Evolutionary conservation across 306 rosid genomes (phyloP).

Genomic region (Quercus bicolor): DNA sequence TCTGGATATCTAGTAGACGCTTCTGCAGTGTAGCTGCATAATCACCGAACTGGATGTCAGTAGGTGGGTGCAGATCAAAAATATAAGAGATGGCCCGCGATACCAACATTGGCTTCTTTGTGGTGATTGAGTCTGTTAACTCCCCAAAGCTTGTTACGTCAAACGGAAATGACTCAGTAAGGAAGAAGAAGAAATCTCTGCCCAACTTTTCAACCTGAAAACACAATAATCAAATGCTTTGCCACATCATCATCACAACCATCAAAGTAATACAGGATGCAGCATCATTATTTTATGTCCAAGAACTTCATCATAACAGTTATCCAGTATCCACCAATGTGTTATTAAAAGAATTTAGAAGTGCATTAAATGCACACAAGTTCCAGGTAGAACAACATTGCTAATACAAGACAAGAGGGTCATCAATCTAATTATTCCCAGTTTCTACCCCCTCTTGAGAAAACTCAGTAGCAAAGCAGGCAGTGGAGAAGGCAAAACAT

Average conservation of each 20-base stretch:
- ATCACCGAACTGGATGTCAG: conserved; percentile 37
- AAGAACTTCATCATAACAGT: background rate
- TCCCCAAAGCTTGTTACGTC: conserved; percentile 64
- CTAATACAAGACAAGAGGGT: background rate
- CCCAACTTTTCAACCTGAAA: conserved; percentile 78
- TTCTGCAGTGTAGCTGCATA: conserved; percentile 28
- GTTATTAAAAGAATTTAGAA: background rate
- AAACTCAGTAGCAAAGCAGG: background rate
- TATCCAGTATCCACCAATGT: background rate
- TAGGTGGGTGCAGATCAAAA: conserved; percentile 47
- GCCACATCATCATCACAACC: background rate
- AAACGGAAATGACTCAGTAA: conserved; percentile 59
- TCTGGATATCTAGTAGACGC: conserved; percentile 27
- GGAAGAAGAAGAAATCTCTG: conserved; percentile 68
- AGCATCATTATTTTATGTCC: background rate
- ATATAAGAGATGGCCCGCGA: conserved; percentile 65
- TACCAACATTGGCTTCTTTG: conserved; percentile 45
- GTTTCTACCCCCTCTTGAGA: background rate
- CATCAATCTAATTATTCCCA: background rate
- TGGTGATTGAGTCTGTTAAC: conserved; percentile 39
- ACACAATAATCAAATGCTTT: conserved; percentile 12
- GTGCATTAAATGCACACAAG: background rate
- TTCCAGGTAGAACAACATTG: background rate
- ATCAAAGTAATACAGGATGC: background rate
- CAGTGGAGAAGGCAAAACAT: background rate